phyloP scores from a whole-genome alignment of 2,329 filamentous ascomycete genomes.

The Cercospora sojina region DNA sequence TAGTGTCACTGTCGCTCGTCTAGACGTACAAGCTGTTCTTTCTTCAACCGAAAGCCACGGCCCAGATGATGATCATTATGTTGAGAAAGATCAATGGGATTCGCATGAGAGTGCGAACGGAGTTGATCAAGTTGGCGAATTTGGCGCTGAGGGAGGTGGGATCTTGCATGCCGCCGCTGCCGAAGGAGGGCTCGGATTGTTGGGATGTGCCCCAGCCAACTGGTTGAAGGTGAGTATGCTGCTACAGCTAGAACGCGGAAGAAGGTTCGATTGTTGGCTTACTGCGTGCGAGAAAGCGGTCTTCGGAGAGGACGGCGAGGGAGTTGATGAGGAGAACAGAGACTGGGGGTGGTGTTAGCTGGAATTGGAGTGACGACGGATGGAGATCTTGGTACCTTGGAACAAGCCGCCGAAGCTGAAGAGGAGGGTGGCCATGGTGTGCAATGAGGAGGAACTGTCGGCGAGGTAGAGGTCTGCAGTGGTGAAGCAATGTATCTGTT shows the following conservation, averaged over 20 bases:
- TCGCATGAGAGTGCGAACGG: constrained; percentile 87
- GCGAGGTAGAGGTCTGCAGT: not conserved
- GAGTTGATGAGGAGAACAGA: constrained; percentile 88
- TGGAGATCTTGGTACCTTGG: constrained; percentile 56
- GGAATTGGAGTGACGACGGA: constrained; percentile 5
- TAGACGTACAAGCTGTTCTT: not conserved
- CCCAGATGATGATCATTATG: constrained; percentile 71
- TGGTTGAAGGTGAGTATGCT: constrained; percentile 40
- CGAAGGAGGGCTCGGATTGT: constrained; percentile 72
- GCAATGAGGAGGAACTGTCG: constrained; percentile 2
- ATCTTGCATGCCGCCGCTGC: constrained; percentile 65
- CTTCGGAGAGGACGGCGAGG: constrained; percentile 89
- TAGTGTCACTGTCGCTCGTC: no score
- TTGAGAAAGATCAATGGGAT: constrained; percentile 86
- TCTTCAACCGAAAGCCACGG: constrained; percentile 37
- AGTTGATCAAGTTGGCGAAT: constrained; percentile 84
- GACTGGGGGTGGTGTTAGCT: constrained; percentile 50
- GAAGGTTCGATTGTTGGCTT: constrained; percentile 39
- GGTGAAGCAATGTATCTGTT: not conserved
- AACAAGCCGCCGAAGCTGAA: constrained; percentile 69
- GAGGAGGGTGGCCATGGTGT: constrained; percentile 53
- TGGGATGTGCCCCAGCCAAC: constrained; percentile 73
- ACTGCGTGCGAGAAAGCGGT: constrained; percentile 84
- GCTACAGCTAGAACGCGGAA: not conserved
- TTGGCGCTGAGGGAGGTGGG: constrained; percentile 82